phyloP scores from a whole-genome alignment of 2,329 filamentous ascomycete species.

The Xylariales sp. region DNA sequence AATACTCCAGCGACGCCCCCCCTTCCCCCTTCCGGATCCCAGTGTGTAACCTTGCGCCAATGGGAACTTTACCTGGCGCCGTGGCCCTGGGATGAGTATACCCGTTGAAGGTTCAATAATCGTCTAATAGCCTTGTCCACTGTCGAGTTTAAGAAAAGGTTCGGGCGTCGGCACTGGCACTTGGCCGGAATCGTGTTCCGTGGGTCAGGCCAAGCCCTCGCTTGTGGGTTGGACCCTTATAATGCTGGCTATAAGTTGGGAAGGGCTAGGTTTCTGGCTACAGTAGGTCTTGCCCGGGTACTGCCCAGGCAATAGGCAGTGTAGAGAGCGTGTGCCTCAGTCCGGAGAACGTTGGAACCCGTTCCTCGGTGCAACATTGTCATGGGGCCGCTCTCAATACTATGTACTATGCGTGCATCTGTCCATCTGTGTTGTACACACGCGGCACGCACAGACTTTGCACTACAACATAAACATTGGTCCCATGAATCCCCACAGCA shows the following conservation, averaged over 20 bases:
- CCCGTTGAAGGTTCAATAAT: conserved; percentile 27
- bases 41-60: conserved; percentile 21
- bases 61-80: conserved; percentile 13
- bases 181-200: conserved; percentile 31
- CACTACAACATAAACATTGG: conserved; percentile 26
- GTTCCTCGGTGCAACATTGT: conserved; percentile 31
- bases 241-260: conserved; percentile 1
- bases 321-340: background rate
- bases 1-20: background rate
- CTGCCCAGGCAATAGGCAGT: too few species aligned
- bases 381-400: conserved; percentile 33
- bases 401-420: conserved; percentile 28
- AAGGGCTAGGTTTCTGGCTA: background rate
- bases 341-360: conserved; percentile 28
- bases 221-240: conserved; percentile 34
- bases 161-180: conserved; percentile 32
- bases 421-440: conserved; percentile 24
- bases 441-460: conserved; percentile 16
- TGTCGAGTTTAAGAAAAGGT: conserved; percentile 24
- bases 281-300: too few species aligned
- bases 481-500: conserved; percentile 34
- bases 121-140: conserved; percentile 28
- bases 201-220: conserved; percentile 32
- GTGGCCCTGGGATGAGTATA: conserved; percentile 22
- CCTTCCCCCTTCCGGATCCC: background rate